Percentiles rank a stretch among this genome's conserved stretches.
Conservation (phyloP, 139 green algal species). For the Tetraselmis chui region DNA sequence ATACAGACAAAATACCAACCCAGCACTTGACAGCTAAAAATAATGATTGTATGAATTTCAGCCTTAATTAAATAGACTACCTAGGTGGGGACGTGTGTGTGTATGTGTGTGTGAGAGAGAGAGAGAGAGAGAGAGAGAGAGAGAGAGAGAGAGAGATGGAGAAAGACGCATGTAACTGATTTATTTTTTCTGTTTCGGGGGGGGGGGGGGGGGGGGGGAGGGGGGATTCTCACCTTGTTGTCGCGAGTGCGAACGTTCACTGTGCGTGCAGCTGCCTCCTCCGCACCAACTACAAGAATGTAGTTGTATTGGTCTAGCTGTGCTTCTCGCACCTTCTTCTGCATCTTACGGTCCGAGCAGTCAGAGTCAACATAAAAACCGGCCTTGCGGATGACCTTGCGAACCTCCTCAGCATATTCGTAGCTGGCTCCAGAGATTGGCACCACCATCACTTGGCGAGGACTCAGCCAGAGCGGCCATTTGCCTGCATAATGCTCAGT, state of each 20-base stretch:
- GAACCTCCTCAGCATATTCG: constrained; percentile 73
- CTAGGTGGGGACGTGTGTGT: no score
- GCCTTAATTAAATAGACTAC: no score
- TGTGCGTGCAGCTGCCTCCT: constrained; percentile 55
- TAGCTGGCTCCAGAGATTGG: constrained; percentile 74
- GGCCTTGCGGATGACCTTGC: constrained; percentile 44
- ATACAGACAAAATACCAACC: no score
- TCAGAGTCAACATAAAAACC: constrained; percentile 77
- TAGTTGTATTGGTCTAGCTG: constrained; percentile 97
- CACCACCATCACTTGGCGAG: constrained; percentile 94
- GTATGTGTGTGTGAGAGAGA: no score
- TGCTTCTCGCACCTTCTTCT: constrained; percentile 96
- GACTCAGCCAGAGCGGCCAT: constrained; percentile 95
- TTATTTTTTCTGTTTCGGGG: no score
- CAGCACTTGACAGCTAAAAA: no score
- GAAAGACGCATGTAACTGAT: no score
- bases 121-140: no score
- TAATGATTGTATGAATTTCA: no score
- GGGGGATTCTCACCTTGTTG: constrained; percentile 83
- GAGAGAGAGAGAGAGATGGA: no score
- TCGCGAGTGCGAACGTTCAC: constrained; percentile 94
- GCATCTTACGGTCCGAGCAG: constrained; percentile 82
- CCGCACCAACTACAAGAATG: constrained; percentile 88
- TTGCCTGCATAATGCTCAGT: constrained; percentile 97
- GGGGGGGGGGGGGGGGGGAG: no score